Evolutionary conservation across 116 monocot species (phyloP).

Genomic region (Cymodocea nodosa): DNA sequence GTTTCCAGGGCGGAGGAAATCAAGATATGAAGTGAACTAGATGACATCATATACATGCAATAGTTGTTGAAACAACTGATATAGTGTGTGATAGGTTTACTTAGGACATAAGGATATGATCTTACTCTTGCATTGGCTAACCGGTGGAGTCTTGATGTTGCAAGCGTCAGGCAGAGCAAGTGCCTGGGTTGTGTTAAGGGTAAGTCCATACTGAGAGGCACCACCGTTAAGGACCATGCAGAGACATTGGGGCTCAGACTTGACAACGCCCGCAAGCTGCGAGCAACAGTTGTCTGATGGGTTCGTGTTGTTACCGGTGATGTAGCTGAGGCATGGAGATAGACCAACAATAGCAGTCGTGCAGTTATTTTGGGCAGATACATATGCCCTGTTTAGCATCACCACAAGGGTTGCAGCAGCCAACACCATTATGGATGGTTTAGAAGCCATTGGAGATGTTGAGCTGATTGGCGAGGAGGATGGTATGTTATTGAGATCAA

Average conservation of each 20-base stretch:
- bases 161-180: slow-evolving; percentile 33
- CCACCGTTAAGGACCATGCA: slow-evolving; percentile 16
- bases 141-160: slow-evolving; percentile 24
- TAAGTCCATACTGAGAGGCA: slow-evolving; percentile 10
- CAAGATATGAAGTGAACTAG: not conserved
- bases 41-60: not conserved
- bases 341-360: slow-evolving; percentile 6
- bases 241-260: slow-evolving; percentile 12
- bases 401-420: not conserved
- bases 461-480: not conserved
- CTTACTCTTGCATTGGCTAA: slow-evolving; percentile 27
- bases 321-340: slow-evolving; percentile 9
- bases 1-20: not conserved
- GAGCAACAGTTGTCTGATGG: slow-evolving; percentile 10
- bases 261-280: slow-evolving; percentile 9
- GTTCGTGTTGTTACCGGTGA: not conserved
- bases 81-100: not conserved
- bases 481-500: not conserved
- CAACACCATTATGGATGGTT: not conserved
- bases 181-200: slow-evolving; percentile 23
- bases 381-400: not conserved
- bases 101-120: not conserved
- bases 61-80: not conserved
- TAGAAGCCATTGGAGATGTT: not conserved
- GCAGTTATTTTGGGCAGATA: slow-evolving; percentile 8